Base-by-base conservation (phyloP, 192 early-diverging fungal genomes). In the Dissophora ornata region DNA sequence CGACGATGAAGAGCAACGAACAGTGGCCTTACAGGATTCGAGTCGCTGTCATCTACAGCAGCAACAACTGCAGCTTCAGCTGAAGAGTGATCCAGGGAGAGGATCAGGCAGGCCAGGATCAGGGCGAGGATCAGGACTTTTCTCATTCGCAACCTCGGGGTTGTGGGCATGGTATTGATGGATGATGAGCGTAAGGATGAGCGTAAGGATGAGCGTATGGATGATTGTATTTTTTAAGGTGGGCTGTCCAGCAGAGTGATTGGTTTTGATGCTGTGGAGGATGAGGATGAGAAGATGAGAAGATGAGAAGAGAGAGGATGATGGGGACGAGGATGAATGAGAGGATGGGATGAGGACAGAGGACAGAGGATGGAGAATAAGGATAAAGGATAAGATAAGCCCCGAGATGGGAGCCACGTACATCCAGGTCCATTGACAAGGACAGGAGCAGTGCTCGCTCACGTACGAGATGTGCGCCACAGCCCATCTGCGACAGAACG, bases 21-120 rank as follows among this genome's bases (percentile, higher is more conserved):
- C 24, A 34, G 47, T 22, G 32, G 29, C 21, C 63, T 28, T 66
- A 66, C 63, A 40, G 1, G 52, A 24, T n/a, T n/a, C n/a, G n/a
- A n/a, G n/a, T 66, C 63, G 19, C 55, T 15, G 7, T 66, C 53
- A 46, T 54, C 53, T 21, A 15, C 42, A 30, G 41, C 28, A 0
- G 26, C n/a, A 32, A 34, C 52, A 21, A 36, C 24, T 22, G 38
- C 50, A 44, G 53, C 64, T n/a, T 32, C 38, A 5, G 44, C 64
- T 16, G 53, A 16, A 36, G 13, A 11, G 3, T n/a, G 44, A 18
- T n/a, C 30, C 11, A 53, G 32, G 53, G 64, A 57, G 54, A 67
- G 50, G 45, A 36, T 13, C 22, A 67, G 28, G 34, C 64, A 67
- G 36, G 46, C 52, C 29, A 67, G 54, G 54, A 45, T 24, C n/a